A percentile compares a stretch with the other conserved stretches of the same genome.
phyloP scores from a whole-genome alignment of 2,329 filamentous ascomycete genomes.

The Alternaria panax region DNA sequence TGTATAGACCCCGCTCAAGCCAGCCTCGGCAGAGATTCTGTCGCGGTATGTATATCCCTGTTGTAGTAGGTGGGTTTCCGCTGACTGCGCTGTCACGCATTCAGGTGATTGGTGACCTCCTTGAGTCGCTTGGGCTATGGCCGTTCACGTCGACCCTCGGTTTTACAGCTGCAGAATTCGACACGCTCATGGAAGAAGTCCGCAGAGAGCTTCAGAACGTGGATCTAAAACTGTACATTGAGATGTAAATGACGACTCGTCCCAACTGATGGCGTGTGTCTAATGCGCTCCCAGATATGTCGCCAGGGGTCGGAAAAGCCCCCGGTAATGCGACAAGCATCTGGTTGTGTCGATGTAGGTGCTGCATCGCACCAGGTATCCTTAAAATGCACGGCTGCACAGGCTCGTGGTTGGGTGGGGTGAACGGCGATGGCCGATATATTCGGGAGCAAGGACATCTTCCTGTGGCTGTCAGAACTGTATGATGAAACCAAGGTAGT shows the following conservation, averaged over 20 bases:
- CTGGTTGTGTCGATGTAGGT: neutral
- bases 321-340: slow-evolving; percentile 16
- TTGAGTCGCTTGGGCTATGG: slow-evolving; percentile 49
- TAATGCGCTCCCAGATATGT: slow-evolving; percentile 36
- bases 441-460: neutral
- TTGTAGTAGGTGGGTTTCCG: neutral
- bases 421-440: neutral
- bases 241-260: slow-evolving; percentile 37
- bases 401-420: neutral
- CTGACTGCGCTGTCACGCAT: neutral
- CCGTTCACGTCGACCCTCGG: slow-evolving; percentile 45
- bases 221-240: slow-evolving; percentile 47
- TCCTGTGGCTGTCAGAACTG: neutral
- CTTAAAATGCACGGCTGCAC: neutral
- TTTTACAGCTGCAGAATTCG: slow-evolving; percentile 41
- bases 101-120: slow-evolving; percentile 42
- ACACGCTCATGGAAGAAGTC: slow-evolving; percentile 38
- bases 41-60: slow-evolving; percentile 12
- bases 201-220: slow-evolving; percentile 39
- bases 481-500: neutral
- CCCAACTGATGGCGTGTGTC: neutral
- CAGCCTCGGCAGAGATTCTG: slow-evolving; percentile 38
- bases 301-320: slow-evolving; percentile 43
- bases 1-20: slow-evolving; percentile 39
- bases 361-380: neutral